Conservation (phyloP, 164 flowering plant species). For the grape (Vitis vinifera) region DNA sequence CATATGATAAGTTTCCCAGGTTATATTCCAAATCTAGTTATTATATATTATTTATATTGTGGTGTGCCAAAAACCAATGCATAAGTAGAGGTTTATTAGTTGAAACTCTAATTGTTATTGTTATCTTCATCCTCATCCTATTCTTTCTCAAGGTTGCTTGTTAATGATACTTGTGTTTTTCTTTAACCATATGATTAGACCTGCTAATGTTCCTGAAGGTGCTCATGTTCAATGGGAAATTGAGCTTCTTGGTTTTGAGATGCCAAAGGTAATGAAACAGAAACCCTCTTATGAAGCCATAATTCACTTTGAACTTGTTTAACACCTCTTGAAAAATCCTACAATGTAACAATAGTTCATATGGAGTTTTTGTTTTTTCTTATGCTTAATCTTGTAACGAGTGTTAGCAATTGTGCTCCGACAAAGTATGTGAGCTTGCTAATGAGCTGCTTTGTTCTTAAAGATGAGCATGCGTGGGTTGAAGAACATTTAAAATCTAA, state of each 20-base stretch:
- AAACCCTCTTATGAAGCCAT: background rate
- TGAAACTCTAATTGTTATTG: background rate
- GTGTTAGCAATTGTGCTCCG: no score
- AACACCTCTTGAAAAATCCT: background rate
- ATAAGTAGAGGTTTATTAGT: background rate
- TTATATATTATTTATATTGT: background rate
- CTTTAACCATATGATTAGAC: constrained; percentile 47
- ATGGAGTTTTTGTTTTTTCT: background rate
- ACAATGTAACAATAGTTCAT: background rate
- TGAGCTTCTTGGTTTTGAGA: constrained; percentile 94
- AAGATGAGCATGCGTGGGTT: no score
- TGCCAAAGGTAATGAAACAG: constrained; percentile 62
- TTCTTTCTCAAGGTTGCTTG: background rate
- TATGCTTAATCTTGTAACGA: background rate
- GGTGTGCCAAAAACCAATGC: background rate
- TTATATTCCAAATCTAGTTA: constrained; percentile 18
- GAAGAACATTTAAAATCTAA: no score
- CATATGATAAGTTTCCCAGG: constrained; percentile 96
- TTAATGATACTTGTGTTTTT: constrained; percentile 2
- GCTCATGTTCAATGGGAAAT: constrained; percentile 93
- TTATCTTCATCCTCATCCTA: background rate
- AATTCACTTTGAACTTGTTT: background rate
- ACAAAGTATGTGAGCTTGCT: no score
- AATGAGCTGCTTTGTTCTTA: no score
- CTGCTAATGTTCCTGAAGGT: constrained; percentile 88